Base-by-base conservation (phyloP, 768 basidiomycete genomes). In the Amylocystis lapponica region DNA sequence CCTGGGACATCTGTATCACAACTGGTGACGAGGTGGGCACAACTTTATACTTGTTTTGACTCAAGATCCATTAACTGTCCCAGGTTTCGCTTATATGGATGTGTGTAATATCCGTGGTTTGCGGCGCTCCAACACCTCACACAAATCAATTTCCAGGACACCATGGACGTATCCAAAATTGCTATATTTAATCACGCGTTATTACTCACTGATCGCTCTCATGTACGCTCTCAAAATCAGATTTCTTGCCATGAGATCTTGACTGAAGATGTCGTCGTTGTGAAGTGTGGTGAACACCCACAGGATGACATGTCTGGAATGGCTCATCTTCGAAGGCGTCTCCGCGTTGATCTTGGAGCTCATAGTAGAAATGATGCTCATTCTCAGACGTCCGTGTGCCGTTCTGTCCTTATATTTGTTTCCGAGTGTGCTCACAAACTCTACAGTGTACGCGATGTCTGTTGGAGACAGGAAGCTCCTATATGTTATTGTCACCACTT, bases 381-480 rank as follows among this genome's bases (percentile, higher is more conserved):
- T 51, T 14, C 32, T 51, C 7, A 36, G 49, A 36, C n/a, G n/a
- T n/a, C n/a, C n/a, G n/a, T 43, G 49, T 51, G 25, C 17, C 45
- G 32, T n/a, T 16, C 38, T 10, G 11, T 13, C 7, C 3, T 27
- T 16, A 14, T 39, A 10, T 10, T n/a, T 14, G 20, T 21, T 13
- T 9, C 10, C 23, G 5, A 26, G 9, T 22, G 16, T 27, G 5
- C 36, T 10, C 16, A 16, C 25, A 21, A 7, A 8, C 16, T 17
- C 16, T 19, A 13, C 36, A 51, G 49, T 51, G 29, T 51, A 47
- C 36, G 49, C 49, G 7, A 43, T 51, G 46, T 51, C 46, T 38
- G 30, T 42, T 12, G 49, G 41, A 16, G 47, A 27, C 41, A 42
- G 27, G 42, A 30, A n/a, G 3, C 27, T 39, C 12, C 7, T 44